A percentile compares a stretch with the other conserved stretches of the same genome.
Evolutionary conservation across 2,329 filamentous ascomycete genomes (phyloP).

Genomic region (Fusarium sp.): DNA sequence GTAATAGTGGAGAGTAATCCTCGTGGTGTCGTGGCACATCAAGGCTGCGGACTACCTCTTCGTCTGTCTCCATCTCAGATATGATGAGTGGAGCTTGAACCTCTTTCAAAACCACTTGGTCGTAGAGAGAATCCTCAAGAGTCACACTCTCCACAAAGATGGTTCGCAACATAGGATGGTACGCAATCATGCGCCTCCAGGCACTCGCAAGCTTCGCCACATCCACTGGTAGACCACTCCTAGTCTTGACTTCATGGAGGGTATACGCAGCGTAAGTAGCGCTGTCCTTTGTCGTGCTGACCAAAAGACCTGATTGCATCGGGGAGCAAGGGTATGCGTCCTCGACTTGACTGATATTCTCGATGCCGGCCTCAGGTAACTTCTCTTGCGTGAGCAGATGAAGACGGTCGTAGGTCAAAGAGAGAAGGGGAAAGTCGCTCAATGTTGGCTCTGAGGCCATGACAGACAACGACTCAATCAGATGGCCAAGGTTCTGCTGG

Average conservation of each 20-base stretch:
- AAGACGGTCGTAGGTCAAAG: slow-evolving; percentile 38
- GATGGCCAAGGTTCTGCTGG: slow-evolving; percentile 9
- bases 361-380: slow-evolving; percentile 25
- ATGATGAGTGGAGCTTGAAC: slow-evolving; percentile 18
- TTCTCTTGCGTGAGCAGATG: slow-evolving; percentile 27
- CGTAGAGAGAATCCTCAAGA: slow-evolving; percentile 58
- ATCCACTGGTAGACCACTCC: slow-evolving; percentile 38
- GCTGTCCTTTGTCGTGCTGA: slow-evolving; percentile 57
- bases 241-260: slow-evolving; percentile 44
- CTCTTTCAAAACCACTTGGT: slow-evolving; percentile 59
- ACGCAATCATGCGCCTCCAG: slow-evolving; percentile 58
- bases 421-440: slow-evolving; percentile 38
- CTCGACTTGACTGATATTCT: slow-evolving; percentile 38
- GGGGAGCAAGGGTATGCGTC: slow-evolving; percentile 55
- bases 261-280: slow-evolving; percentile 53
- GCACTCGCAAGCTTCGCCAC: slow-evolving; percentile 27
- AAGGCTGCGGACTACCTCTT: slow-evolving; percentile 18
- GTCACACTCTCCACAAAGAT: slow-evolving; percentile 63
- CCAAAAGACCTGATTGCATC: slow-evolving; percentile 56
- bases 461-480: slow-evolving; percentile 6
- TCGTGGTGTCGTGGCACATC: slow-evolving; percentile 17
- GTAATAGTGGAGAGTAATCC: slow-evolving; percentile 14
- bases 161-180: slow-evolving; percentile 60
- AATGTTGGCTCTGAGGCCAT: slow-evolving; percentile 30
- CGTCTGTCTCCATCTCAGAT: slow-evolving; percentile 28